These are phyloP conservation scores for Clausena lansium DNA, from an alignment of 345 rosid species.

Conservation along the genomic window DNA sequence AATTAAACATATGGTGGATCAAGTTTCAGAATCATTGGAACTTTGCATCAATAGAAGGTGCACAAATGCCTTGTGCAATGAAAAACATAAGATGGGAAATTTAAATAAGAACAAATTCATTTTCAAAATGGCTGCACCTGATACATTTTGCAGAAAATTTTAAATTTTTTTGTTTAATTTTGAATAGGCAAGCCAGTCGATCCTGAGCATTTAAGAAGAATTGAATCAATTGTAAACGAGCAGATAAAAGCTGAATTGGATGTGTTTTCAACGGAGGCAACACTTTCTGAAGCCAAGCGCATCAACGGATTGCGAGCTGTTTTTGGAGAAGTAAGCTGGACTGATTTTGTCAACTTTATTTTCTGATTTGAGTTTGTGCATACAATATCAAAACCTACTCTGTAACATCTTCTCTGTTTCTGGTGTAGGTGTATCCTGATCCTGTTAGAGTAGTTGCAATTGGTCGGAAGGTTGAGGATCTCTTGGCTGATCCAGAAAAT, in stretches of 20 bases:
- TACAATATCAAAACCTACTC: neutral
- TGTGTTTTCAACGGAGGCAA: conserved; percentile 78
- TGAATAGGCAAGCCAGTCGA: conserved; percentile 79
- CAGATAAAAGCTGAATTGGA: conserved; percentile 85
- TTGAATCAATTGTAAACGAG: conserved; percentile 82
- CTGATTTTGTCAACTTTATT: conserved; percentile 14
- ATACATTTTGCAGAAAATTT: conserved; percentile 10
- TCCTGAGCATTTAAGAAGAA: conserved; percentile 67
- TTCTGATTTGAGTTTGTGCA: conserved; percentile 6
- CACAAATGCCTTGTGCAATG: neutral
- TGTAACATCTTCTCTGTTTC: conserved; percentile 11
- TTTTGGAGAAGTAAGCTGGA: conserved; percentile 84
- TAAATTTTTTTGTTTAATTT: conserved; percentile 13
- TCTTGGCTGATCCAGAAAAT: conserved; percentile 81
- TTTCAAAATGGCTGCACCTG: neutral
- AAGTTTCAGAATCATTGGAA: neutral
- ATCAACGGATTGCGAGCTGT: conserved; percentile 88
- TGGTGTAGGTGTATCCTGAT: conserved; percentile 80
- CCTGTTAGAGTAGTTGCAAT: conserved; percentile 94
- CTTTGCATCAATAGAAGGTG: neutral
- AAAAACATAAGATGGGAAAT: neutral
- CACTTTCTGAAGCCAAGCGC: conserved; percentile 70
- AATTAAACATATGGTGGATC: neutral
- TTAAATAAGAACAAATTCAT: neutral
- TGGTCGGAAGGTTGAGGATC: conserved; percentile 75